phyloP scores from a whole-genome alignment of 768 basidiomycete genomes.

The Suillus paluster region DNA sequence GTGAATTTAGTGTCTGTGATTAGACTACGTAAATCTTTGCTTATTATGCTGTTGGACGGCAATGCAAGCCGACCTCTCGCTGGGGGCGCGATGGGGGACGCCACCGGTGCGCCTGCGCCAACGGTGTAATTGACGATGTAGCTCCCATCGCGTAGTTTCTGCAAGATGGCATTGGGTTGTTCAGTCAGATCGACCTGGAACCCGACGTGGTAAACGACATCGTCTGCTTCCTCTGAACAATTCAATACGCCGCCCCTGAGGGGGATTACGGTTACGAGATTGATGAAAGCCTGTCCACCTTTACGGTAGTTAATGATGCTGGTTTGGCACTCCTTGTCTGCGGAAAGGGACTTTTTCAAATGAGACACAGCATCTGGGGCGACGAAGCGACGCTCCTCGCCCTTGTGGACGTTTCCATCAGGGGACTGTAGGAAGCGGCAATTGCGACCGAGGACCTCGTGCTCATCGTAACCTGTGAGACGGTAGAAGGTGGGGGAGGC shows the following conservation, averaged over 20 bases:
- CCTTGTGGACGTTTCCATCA: constrained; percentile 53
- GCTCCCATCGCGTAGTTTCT: constrained; percentile 77
- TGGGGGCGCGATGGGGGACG: constrained; percentile 20
- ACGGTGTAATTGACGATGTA: constrained; percentile 68
- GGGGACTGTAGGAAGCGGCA: constrained; percentile 93
- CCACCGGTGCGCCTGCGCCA: constrained; percentile 6
- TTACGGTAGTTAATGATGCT: constrained; percentile 89
- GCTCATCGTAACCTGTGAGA: constrained; percentile 74
- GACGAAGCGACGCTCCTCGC: constrained; percentile 59
- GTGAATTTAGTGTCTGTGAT: constrained; percentile 53
- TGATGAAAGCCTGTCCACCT: constrained; percentile 84
- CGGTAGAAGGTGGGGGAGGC: constrained; percentile 83
- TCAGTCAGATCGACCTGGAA: constrained; percentile 94
- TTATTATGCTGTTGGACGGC: constrained; percentile 37
- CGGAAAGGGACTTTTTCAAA: constrained; percentile 66
- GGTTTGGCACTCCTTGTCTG: constrained; percentile 88
- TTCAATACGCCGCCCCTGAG: constrained; percentile 63
- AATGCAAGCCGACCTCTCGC: constrained; percentile 16
- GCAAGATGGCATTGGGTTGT: constrained; percentile 83
- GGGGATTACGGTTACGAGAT: constrained; percentile 91
- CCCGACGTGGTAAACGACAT: constrained; percentile 87
- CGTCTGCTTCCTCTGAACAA: constrained; percentile 57
- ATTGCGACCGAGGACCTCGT: constrained; percentile 85
- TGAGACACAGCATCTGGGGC: constrained; percentile 68
- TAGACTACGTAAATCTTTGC: constrained; percentile 56